Percentiles rank a stretch among this genome's conserved stretches.
Evolutionary conservation across 2,329 filamentous ascomycete genomes (phyloP).

Genomic region (Talaromyces sp.): DNA sequence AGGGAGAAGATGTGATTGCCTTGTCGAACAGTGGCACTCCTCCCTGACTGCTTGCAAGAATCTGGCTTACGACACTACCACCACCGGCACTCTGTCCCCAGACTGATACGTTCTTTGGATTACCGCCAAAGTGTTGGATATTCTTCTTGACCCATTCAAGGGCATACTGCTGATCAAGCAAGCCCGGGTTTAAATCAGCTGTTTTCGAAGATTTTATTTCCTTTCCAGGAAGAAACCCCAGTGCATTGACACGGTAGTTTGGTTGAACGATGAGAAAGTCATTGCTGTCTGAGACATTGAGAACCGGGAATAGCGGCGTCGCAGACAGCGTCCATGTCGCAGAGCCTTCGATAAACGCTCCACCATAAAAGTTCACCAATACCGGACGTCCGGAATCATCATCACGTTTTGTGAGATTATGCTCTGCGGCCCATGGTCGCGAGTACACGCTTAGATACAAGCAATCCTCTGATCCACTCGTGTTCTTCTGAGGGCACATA

Average conservation of each 20-base stretch:
- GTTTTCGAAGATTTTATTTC: slow-evolving; percentile 6
- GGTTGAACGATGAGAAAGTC: slow-evolving; percentile 12
- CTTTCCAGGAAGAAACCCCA: slow-evolving; percentile 17
- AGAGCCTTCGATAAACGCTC: slow-evolving; percentile 57
- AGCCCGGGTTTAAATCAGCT: slow-evolving; percentile 10
- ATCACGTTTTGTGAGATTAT: slow-evolving; percentile 1
- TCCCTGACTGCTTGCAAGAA: slow-evolving; percentile 44
- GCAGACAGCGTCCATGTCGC: slow-evolving; percentile 47
- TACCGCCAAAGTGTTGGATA: slow-evolving; percentile 24
- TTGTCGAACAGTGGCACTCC: slow-evolving; percentile 44
- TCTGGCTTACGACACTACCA: slow-evolving; percentile 13
- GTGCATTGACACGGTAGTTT: slow-evolving; percentile 20
- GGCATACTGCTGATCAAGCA: slow-evolving; percentile 15
- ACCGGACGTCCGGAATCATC: slow-evolving; percentile 54
- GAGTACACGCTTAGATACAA: slow-evolving; percentile 38
- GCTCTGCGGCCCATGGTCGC: slow-evolving; percentile 20
- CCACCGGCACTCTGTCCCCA: slow-evolving; percentile 24
- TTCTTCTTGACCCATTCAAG: slow-evolving; percentile 21
- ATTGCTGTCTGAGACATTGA: not conserved
- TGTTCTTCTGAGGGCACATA: slow-evolving; percentile 55
- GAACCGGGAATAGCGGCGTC: slow-evolving; percentile 23
- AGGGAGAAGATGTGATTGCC: slow-evolving; percentile 50
- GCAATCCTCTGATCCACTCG: slow-evolving; percentile 33
- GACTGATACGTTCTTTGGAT: slow-evolving; percentile 19
- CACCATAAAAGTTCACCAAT: slow-evolving; percentile 56